phyloP scores from a whole-genome alignment of 2,329 filamentous ascomycete species.

The Talaromyces sp. region DNA sequence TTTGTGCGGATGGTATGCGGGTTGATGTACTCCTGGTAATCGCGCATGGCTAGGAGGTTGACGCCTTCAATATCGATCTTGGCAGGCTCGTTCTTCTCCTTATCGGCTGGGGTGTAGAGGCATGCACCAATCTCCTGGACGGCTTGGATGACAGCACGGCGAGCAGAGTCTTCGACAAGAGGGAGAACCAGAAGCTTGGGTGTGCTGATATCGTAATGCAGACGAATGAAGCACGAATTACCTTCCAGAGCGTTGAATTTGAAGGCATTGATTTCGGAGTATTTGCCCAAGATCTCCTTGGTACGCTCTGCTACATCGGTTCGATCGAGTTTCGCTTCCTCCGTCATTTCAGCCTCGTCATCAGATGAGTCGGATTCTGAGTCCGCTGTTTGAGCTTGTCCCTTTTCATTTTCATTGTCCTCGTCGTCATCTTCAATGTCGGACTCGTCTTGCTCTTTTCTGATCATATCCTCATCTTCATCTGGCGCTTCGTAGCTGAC shows the following conservation, averaged over 20 bases:
- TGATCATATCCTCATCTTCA: slow-evolving; percentile 78
- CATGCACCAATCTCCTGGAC: slow-evolving; percentile 73
- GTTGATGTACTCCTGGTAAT: slow-evolving; percentile 79
- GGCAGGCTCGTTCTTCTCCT: slow-evolving; percentile 48
- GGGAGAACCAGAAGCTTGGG: slow-evolving; percentile 93
- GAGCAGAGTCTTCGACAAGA: slow-evolving; percentile 76
- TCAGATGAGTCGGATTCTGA: slow-evolving; percentile 36
- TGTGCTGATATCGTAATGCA: slow-evolving; percentile 74
- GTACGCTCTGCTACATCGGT: slow-evolving; percentile 53
- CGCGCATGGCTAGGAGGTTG: slow-evolving; percentile 87
- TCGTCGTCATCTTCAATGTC: slow-evolving; percentile 47
- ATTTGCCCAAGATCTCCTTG: slow-evolving; percentile 60
- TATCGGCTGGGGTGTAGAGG: slow-evolving; percentile 60
- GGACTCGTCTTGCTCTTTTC: slow-evolving; percentile 59
- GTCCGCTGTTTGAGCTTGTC: slow-evolving; percentile 30
- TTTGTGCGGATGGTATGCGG: slow-evolving; percentile 86
- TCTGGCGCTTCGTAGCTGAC: slow-evolving; percentile 91
- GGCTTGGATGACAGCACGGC: slow-evolving; percentile 78
- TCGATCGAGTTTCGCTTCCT: slow-evolving; percentile 42
- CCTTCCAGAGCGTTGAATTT: slow-evolving; percentile 72
- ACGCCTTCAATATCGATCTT: slow-evolving; percentile 74
- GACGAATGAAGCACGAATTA: slow-evolving; percentile 71
- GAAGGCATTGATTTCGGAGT: slow-evolving; percentile 69
- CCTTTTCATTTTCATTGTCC: slow-evolving; percentile 3
- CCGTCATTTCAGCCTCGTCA: slow-evolving; percentile 47